Evolutionary conservation across 495 filamentous ascomycete species (phyloP).

Genomic region (Usnea hakonensis): DNA sequence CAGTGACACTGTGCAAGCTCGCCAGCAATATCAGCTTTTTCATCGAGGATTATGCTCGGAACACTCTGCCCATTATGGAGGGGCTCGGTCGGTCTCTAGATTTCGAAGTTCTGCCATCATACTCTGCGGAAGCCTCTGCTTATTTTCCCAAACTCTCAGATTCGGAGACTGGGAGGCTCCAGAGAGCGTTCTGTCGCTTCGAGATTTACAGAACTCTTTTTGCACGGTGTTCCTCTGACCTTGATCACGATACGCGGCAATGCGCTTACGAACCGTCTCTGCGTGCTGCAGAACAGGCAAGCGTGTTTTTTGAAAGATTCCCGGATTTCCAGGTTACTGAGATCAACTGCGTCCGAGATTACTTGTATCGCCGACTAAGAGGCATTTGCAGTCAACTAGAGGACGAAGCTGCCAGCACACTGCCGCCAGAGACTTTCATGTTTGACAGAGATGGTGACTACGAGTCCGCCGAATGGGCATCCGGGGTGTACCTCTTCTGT

Average conservation of each 20-base stretch:
- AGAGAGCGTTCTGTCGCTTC: slow-evolving; percentile 13
- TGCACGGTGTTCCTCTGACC: not conserved
- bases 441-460: not conserved
- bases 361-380: not conserved
- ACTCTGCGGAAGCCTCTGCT: not conserved
- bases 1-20: slow-evolving; percentile 2
- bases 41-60: slow-evolving; percentile 2
- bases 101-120: not conserved
- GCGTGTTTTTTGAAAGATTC: not conserved
- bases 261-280: not conserved
- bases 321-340: not conserved
- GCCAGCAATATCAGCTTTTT: slow-evolving; percentile 3
- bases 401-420: not conserved
- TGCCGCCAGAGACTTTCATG: not conserved
- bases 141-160: not conserved
- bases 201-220: slow-evolving; percentile 5
- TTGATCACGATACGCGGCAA: not conserved
- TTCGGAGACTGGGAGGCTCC: not conserved
- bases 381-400: not conserved
- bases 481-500: not conserved
- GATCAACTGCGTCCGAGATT: slow-evolving; percentile 10
- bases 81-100: not conserved
- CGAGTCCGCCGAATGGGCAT: not conserved
- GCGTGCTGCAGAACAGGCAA: not conserved
- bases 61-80: not conserved